These are phyloP conservation scores for Physcomitrellopsis africana DNA, from an alignment of 225 moss, liverwort and hornwort species.

Conservation along the genomic window DNA sequence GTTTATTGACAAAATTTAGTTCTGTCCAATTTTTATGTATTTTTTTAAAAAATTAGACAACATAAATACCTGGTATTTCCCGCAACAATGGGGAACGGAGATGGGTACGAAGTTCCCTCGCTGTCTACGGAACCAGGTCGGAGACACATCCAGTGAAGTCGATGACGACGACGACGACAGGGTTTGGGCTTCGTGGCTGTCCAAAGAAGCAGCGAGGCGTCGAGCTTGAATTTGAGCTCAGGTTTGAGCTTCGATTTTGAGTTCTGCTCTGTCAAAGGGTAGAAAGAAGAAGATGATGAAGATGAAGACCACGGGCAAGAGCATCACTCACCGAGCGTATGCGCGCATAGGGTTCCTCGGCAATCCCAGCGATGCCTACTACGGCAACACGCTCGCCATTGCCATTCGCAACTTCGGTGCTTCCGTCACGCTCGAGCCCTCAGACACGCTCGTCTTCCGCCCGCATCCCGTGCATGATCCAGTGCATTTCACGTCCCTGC, in stretches of 20 bases:
- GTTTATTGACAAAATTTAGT: too few relatives aligned
- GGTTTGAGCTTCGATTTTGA: background rate
- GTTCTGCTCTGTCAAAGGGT: background rate
- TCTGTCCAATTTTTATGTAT: too few relatives aligned
- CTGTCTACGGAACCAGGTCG: too few relatives aligned
- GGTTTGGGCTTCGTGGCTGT: too few relatives aligned
- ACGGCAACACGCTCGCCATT: conserved; percentile 83
- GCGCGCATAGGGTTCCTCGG: conserved; percentile 91
- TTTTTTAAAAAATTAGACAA: too few relatives aligned
- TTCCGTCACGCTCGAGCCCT: conserved; percentile 80
- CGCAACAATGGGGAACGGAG: too few relatives aligned
- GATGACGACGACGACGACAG: too few relatives aligned
- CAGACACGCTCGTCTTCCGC: conserved; percentile 56
- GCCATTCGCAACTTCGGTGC: conserved; percentile 85
- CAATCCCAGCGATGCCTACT: conserved; percentile 94
- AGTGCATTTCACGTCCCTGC: conserved; percentile 64
- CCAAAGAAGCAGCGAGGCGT: too few relatives aligned
- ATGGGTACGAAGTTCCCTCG: too few relatives aligned
- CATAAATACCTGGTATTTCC: too few relatives aligned
- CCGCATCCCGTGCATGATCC: conserved; percentile 84
- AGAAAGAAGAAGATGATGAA: background rate
- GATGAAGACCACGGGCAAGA: conserved; percentile 33
- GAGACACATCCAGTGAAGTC: too few relatives aligned
- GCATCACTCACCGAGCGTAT: conserved; percentile 70
- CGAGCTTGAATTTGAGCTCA: too few relatives aligned